phyloP scores from a whole-genome alignment of 139 green algal genomes.

The Chlorella sp. region DNA sequence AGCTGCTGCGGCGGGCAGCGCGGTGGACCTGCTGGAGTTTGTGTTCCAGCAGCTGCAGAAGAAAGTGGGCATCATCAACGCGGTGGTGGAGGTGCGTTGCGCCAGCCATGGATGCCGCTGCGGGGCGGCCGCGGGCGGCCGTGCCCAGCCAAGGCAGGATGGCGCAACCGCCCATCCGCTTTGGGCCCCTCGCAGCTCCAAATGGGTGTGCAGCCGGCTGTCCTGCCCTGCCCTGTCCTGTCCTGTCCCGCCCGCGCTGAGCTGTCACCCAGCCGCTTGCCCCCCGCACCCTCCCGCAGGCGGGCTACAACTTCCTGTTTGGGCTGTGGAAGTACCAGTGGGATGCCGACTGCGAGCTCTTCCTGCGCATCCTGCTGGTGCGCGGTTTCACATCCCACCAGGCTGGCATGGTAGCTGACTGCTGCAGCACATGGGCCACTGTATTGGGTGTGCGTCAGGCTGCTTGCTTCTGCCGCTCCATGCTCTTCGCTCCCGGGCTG shows the following conservation, averaged over 20 bases:
- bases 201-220: too few relatives aligned
- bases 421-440: not conserved
- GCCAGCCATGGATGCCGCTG: too few relatives aligned
- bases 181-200: too few relatives aligned
- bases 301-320: constrained; percentile 69
- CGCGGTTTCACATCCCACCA: too few relatives aligned
- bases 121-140: too few relatives aligned
- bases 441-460: too few relatives aligned
- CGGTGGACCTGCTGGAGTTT: constrained; percentile 56
- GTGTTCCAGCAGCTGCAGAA: constrained; percentile 61
- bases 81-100: constrained; percentile 54
- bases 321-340: constrained; percentile 63
- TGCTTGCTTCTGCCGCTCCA: not conserved
- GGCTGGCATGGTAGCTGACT: too few relatives aligned
- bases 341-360: constrained; percentile 76
- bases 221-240: too few relatives aligned
- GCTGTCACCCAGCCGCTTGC: too few relatives aligned
- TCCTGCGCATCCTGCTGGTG: constrained; percentile 62
- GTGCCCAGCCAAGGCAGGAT: too few relatives aligned
- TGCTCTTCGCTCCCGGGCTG: not conserved
- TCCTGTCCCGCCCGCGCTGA: too few relatives aligned
- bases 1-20: constrained; percentile 29
- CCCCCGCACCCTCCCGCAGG: constrained; percentile 22
- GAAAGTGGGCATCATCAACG: constrained; percentile 47
- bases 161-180: too few relatives aligned